These are phyloP conservation scores for Mercurialis annua DNA, from an alignment of 345 rosid species.

Conservation along the genomic window DNA sequence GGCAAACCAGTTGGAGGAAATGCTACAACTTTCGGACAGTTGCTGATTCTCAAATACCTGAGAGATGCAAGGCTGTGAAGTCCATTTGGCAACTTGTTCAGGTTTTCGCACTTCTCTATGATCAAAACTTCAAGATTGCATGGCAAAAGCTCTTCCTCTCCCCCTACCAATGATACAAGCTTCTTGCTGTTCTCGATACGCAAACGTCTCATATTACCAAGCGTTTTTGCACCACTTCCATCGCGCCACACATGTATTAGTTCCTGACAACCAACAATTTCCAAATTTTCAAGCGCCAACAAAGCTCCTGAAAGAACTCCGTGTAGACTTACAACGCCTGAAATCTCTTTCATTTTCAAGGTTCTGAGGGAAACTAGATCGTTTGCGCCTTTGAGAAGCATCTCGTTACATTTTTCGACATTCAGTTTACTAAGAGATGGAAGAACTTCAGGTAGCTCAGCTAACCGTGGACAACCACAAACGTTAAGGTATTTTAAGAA, in stretches of 20 bases:
- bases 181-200: background rate
- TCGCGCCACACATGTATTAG: constrained; percentile 13
- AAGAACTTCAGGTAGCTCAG: constrained; percentile 6
- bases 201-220: constrained; percentile 5
- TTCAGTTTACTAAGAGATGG: constrained; percentile 6
- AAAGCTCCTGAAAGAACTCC: background rate
- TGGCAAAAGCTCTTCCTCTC: constrained; percentile 9
- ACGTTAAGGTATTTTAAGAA: background rate
- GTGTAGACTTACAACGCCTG: constrained; percentile 1
- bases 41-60: background rate
- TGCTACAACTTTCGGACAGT: constrained; percentile 10
- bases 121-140: constrained; percentile 14
- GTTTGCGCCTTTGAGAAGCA: background rate
- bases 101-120: background rate
- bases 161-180: constrained; percentile 10
- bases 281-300: constrained; percentile 13
- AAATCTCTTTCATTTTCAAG: constrained; percentile 5
- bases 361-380: constrained; percentile 16
- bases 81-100: constrained; percentile 33
- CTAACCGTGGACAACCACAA: constrained; percentile 3
- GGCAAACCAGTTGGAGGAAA: constrained; percentile 18
- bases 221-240: background rate
- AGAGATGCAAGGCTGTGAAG: constrained; percentile 32
- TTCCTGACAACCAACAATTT: constrained; percentile 9
- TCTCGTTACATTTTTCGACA: background rate